A percentile compares a stretch with the other conserved stretches of the same genome.
Conservation (phyloP, 768 basidiomycete species). For the Phylloporus scabripes region DNA sequence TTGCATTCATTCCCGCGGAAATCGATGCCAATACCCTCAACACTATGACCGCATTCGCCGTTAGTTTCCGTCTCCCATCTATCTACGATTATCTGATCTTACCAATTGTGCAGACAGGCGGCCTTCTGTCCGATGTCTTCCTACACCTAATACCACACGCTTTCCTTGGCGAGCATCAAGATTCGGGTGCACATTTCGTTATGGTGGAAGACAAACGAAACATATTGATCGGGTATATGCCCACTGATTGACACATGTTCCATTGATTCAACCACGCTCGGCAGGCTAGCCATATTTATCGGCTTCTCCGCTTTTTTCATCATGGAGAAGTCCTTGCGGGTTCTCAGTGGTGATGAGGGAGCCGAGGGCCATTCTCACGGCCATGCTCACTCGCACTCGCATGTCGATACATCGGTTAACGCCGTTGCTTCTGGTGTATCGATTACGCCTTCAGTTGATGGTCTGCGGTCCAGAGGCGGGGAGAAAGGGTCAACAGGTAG, state of each 20-base stretch:
- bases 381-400: slow-evolving; percentile 57
- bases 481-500: slow-evolving; percentile 12
- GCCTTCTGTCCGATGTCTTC: slow-evolving; percentile 89
- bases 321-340: slow-evolving; percentile 88
- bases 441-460: slow-evolving; percentile 36
- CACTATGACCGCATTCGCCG: slow-evolving; percentile 92
- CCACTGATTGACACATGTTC: slow-evolving; percentile 1
- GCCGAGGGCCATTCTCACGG: slow-evolving; percentile 43
- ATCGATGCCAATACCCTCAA: slow-evolving; percentile 82
- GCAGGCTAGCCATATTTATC: slow-evolving; percentile 71
- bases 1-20: slow-evolving; percentile 87
- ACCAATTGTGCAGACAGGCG: slow-evolving; percentile 59
- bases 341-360: slow-evolving; percentile 59
- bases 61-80: slow-evolving; percentile 34
- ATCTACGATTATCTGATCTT: slow-evolving; percentile 15
- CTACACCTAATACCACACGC: slow-evolving; percentile 88
- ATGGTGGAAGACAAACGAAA: slow-evolving; percentile 90
- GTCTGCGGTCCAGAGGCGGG: slow-evolving; percentile 45
- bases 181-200: slow-evolving; percentile 65
- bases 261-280: slow-evolving; percentile 6
- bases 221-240: slow-evolving; percentile 75
- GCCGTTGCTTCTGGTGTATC: slow-evolving; percentile 46
- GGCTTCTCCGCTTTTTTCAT: slow-evolving; percentile 91
- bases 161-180: slow-evolving; percentile 85
- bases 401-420: slow-evolving; percentile 28